Percentiles rank a stretch among this genome's conserved stretches.
Conservation (phyloP, 805 yeast species). For the Zygotorulaspora sp. region DNA sequence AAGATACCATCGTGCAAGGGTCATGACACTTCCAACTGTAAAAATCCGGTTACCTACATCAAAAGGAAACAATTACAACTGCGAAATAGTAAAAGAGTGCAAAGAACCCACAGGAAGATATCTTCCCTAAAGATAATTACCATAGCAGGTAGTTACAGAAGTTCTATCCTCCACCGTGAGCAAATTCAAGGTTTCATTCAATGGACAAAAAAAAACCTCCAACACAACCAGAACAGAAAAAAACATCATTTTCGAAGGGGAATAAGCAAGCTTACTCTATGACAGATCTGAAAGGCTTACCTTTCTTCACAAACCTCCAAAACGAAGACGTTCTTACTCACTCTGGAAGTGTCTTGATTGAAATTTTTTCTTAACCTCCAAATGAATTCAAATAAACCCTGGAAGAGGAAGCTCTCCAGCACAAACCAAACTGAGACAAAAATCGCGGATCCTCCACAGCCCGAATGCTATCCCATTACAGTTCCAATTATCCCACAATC, state of each 20-base stretch:
- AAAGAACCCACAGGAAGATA: slow-evolving; percentile 9
- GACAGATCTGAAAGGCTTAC: slow-evolving; percentile 16
- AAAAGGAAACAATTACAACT: slow-evolving; percentile 1
- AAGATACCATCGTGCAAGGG: slow-evolving; percentile 26
- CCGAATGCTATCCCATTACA: slow-evolving; percentile 1
- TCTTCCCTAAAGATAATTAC: slow-evolving; percentile 6
- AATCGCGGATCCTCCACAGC: slow-evolving; percentile 12
- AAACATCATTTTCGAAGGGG: slow-evolving; percentile 17
- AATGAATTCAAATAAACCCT: too few relatives aligned
- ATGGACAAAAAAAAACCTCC: neutral
- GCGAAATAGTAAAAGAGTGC: neutral
- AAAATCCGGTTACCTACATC: slow-evolving; percentile 13
- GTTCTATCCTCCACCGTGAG: neutral
- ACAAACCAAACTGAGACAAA: neutral
- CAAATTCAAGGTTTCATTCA: neutral
- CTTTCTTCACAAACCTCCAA: slow-evolving; percentile 2
- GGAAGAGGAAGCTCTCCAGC: too few relatives aligned
- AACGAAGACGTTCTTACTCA: too few relatives aligned
- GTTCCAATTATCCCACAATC: neutral
- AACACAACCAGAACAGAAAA: neutral
- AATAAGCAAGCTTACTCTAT: slow-evolving; percentile 34
- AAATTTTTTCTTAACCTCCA: too few relatives aligned
- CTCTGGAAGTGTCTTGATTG: too few relatives aligned
- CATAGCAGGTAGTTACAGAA: too few relatives aligned
- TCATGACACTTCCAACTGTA: slow-evolving; percentile 29